phyloP scores from a whole-genome alignment of 371 early-diverging fungal species.

The Dipsacomyces acuminosporus region DNA sequence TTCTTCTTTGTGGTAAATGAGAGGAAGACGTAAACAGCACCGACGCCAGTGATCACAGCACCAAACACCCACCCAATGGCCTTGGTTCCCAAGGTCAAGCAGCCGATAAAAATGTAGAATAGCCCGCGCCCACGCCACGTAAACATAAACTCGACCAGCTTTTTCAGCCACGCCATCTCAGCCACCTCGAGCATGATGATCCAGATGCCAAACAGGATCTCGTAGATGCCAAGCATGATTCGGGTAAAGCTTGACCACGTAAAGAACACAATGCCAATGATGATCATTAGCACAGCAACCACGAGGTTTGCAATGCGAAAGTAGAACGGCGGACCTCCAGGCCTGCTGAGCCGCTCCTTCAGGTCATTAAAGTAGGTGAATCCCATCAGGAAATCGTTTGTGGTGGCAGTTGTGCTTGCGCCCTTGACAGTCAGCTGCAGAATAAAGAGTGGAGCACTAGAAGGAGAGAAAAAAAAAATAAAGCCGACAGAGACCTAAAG shows the following conservation, averaged over 20 bases:
- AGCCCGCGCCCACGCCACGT: constrained; percentile 42
- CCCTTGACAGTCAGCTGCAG: no score
- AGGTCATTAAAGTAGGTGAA: constrained; percentile 25
- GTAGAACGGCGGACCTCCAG: constrained; percentile 41
- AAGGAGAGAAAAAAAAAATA: no score
- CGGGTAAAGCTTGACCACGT: constrained; percentile 36
- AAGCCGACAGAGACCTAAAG: no score
- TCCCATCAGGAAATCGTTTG: no score
- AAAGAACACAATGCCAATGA: constrained; percentile 34
- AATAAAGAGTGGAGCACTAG: no score
- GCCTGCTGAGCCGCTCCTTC: constrained; percentile 27
- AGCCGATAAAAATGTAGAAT: constrained; percentile 40
- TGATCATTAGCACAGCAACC: constrained; percentile 33
- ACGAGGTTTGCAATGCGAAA: constrained; percentile 35
- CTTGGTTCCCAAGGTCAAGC: constrained; percentile 29
- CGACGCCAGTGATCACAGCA: constrained; percentile 30
- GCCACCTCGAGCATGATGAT: constrained; percentile 38
- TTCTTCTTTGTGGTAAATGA: constrained; percentile 31
- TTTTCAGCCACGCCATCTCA: constrained; percentile 33
- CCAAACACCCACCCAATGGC: constrained; percentile 37
- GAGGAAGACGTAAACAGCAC: constrained; percentile 23
- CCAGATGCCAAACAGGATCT: constrained; percentile 38
- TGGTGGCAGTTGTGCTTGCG: no score
- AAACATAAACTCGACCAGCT: constrained; percentile 39
- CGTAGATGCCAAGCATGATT: constrained; percentile 41